phyloP scores from a whole-genome alignment of 148 eudicot genomes.

The Rhododendron simsii region DNA sequence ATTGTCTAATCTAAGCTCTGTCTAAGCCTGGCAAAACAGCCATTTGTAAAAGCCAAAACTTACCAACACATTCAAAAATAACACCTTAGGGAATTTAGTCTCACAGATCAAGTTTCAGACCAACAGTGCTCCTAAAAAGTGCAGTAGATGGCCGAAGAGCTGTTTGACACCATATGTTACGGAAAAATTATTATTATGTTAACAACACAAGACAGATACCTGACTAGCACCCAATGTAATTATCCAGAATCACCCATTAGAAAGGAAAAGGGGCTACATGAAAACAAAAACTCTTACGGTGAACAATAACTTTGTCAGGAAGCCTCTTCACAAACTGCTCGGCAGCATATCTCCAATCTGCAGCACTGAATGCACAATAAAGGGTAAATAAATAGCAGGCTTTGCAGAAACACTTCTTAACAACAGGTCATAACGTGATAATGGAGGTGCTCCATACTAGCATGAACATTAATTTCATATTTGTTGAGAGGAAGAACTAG shows the following conservation, averaged over 20 bases:
- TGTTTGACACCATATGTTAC: neutral
- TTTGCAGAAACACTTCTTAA: neutral
- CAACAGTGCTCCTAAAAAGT: neutral
- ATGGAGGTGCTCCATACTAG: neutral
- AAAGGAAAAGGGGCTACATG: neutral
- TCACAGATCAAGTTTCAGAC: neutral
- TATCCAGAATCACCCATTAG: neutral
- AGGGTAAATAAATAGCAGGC: conserved; percentile 6
- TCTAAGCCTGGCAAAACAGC: neutral
- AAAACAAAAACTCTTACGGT: conserved; percentile 44
- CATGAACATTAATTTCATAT: neutral
- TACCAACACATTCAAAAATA: neutral
- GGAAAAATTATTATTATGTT: neutral
- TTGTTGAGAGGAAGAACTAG: neutral
- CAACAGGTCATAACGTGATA: neutral
- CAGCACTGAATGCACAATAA: conserved; percentile 43
- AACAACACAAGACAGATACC: neutral
- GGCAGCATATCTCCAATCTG: conserved; percentile 85
- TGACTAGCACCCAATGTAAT: neutral
- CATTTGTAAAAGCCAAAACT: neutral
- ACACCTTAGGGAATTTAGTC: neutral
- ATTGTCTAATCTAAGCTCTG: neutral
- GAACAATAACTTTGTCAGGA: conserved; percentile 76
- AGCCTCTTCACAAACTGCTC: conserved; percentile 74
- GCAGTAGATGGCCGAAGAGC: neutral